These are phyloP conservation scores for Fallopia convolvulus DNA, from an alignment of 148 eudicot genomes.

Conservation along the genomic window DNA sequence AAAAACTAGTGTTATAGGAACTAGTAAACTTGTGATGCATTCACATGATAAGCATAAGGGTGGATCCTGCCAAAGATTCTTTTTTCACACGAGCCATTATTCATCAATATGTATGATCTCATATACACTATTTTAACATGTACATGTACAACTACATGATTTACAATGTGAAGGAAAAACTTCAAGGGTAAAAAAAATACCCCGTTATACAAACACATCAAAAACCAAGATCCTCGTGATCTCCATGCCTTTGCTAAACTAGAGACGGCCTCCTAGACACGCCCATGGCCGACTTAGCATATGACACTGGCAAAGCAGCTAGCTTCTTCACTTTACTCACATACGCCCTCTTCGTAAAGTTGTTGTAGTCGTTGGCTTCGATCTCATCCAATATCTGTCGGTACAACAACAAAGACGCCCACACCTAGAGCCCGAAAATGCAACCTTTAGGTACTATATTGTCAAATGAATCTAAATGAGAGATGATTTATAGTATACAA, in stretches of 20 bases:
- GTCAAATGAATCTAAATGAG: no score
- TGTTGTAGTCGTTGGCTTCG: conserved; percentile 92
- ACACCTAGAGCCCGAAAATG: conserved; percentile 45
- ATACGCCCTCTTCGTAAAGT: conserved; percentile 85
- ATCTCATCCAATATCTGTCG: conserved; percentile 87
- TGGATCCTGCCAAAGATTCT: neutral
- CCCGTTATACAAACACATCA: neutral
- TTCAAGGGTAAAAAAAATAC: no score
- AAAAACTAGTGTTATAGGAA: no score
- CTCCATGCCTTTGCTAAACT: conserved; percentile 32
- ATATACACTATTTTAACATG: neutral
- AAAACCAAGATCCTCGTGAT: neutral
- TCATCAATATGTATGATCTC: neutral
- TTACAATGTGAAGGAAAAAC: neutral
- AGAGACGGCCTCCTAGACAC: conserved; percentile 33
- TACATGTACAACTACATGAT: neutral
- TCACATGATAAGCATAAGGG: no score
- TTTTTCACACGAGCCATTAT: neutral
- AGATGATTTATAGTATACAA: no score
- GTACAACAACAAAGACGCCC: conserved; percentile 86
- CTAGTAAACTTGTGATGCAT: no score
- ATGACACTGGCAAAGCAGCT: conserved; percentile 70
- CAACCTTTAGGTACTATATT: no score
- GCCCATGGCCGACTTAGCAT: conserved; percentile 53
- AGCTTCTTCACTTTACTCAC: conserved; percentile 87